These are phyloP conservation scores for Lentinula novae-zelandiae DNA, from an alignment of 1,284 basidiomycete genomes.

Conservation along the genomic window DNA sequence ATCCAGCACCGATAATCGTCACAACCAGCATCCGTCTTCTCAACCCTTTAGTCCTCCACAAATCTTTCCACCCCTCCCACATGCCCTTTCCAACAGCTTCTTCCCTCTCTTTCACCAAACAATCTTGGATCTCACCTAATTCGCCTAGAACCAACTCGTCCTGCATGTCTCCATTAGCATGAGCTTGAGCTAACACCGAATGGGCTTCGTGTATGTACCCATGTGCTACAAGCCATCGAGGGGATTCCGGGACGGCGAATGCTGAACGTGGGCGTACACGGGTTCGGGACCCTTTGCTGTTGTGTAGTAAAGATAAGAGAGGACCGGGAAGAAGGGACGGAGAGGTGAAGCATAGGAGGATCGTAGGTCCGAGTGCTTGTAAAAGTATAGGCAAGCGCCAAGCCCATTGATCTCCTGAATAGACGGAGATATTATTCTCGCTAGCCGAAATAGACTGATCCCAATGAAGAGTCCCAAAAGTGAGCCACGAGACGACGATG, in stretches of 20 bases:
- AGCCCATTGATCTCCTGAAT: conserved; percentile 11
- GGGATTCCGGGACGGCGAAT: conserved; percentile 11
- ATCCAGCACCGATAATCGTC: conserved; percentile 12
- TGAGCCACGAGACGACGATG: conserved; percentile 8
- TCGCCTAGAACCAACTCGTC: conserved; percentile 12
- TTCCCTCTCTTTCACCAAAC: conserved; percentile 8
- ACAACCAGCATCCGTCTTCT: conserved; percentile 11
- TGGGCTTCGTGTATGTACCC: background rate
- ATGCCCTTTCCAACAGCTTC: conserved; percentile 1
- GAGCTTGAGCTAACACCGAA: conserved; percentile 5
- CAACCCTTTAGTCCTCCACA: conserved; percentile 9
- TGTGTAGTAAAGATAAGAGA: no score
- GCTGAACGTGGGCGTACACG: background rate
- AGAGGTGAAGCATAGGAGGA: conserved; percentile 6
- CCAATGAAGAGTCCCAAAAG: conserved; percentile 12
- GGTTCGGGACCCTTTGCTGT: background rate
- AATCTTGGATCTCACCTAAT: conserved; percentile 8
- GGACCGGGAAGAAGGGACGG: background rate
- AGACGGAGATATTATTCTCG: background rate
- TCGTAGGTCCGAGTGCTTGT: conserved; percentile 10
- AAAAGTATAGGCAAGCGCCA: conserved; percentile 13
- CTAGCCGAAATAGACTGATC: background rate
- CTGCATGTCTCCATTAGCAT: conserved; percentile 12
- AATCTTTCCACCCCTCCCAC: conserved; percentile 8
- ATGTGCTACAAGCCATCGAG: conserved; percentile 7